Evolutionary conservation across 2,329 filamentous ascomycete species (phyloP), one percentile per base, ranked within the genome.

Genomic region (Scytalidium lignicola): DNA sequence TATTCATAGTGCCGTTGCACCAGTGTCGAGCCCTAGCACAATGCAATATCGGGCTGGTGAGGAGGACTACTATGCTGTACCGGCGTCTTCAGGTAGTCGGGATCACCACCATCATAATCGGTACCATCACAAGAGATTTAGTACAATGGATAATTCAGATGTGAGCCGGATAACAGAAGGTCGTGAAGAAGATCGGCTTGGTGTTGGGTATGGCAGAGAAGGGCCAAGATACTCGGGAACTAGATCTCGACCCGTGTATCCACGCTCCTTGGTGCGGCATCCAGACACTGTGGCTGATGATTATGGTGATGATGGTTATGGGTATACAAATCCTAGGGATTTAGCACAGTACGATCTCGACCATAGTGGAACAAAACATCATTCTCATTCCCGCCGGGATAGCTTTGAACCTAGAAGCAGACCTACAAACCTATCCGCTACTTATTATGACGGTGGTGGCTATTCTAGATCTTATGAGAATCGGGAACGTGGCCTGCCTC

Each of bases 291-390:
- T 68, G 49, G 65, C 70, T 8, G 67, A 76, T 41, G 75, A 79
- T 54, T 81, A 80, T 53, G 78, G 76, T 12, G 76, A 79, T 23
- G 76, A 82, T 43, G 80, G 76, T 8, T 85, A 79, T 57, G 78
- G 82, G 57, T 85, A 85, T 58, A 84, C 81, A 8, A 83, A 80
- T 51, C 79, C 80, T 13, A 74, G 78, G 53, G 80, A 84, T 47
- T 62, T 85, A 45, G 80, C 77, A 29, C 71, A 76, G 45, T 84
- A 84, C 56, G 82, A 85, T 60, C 65, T 85, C 22, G 76, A 80
- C 50, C 73, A 82, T 50, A 55, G 50, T 23, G 69, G 67, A 22
- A 69, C 70, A 3, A 62, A 69, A 26, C 65, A 65, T 18, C 65
- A 66, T 45, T 28, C 26, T 7, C 62, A 65, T 41, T 63, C 66